Evolutionary conservation across 2,329 filamentous ascomycete genomes (phyloP).

Genomic region (Plectosphaerella cucumerina): DNA sequence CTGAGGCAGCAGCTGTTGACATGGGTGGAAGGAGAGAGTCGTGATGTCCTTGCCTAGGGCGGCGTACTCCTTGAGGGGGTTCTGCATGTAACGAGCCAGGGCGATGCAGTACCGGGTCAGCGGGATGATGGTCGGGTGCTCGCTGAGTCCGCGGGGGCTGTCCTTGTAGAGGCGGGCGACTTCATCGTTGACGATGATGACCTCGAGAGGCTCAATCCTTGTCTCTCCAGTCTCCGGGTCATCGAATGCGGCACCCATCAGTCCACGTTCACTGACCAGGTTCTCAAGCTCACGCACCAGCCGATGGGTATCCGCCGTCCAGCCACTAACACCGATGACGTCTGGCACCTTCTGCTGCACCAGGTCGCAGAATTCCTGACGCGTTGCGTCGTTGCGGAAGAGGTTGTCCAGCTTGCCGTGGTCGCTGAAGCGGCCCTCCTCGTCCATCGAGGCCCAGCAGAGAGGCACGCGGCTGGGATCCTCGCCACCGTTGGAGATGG

Average conservation of each 20-base stretch:
- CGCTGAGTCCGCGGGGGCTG: conserved; percentile 71
- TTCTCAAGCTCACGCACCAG: conserved; percentile 78
- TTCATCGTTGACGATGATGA: conserved; percentile 92
- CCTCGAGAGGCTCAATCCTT: conserved; percentile 74
- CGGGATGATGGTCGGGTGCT: conserved; percentile 76
- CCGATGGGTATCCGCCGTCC: conserved; percentile 79
- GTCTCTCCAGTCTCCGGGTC: conserved; percentile 74
- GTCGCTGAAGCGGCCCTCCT: conserved; percentile 84
- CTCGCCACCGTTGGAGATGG: conserved; percentile 81
- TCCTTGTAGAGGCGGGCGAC: conserved; percentile 95
- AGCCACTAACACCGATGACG: conserved; percentile 85
- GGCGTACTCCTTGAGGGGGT: conserved; percentile 94
- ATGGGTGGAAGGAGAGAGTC: conserved; percentile 83
- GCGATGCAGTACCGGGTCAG: conserved; percentile 87
- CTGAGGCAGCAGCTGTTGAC: conserved; percentile 81
- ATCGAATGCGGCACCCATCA: conserved; percentile 78
- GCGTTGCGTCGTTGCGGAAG: conserved; percentile 62
- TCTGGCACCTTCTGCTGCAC: conserved; percentile 79
- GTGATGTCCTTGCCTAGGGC: conserved; percentile 83
- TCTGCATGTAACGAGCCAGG: conserved; percentile 87
- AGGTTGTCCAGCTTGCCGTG: conserved; percentile 84
- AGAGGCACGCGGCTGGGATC: conserved; percentile 71
- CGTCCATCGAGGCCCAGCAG: conserved; percentile 89
- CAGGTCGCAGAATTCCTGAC: conserved; percentile 69
- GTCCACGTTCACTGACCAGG: conserved; percentile 70